phyloP scores from a whole-genome alignment of 768 basidiomycete species.

The Pleurotus platypus region DNA sequence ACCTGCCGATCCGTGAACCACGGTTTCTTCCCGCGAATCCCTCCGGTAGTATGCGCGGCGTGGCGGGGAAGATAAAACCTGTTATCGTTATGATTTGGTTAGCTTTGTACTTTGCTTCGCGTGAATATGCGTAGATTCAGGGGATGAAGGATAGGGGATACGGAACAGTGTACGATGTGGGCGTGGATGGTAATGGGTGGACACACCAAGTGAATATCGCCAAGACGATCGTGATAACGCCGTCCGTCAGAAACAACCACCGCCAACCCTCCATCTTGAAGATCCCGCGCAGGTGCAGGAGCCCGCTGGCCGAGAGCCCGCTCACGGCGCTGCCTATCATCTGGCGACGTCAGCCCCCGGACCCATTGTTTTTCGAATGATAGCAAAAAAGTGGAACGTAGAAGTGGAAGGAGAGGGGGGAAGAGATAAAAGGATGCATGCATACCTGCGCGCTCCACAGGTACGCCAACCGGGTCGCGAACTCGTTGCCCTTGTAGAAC shows the following conservation, averaged over 20 bases:
- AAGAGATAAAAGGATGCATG: neutral
- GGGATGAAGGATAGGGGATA: no score
- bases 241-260: slow-evolving; percentile 3
- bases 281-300: slow-evolving; percentile 1
- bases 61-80: slow-evolving; percentile 7
- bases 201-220: slow-evolving; percentile 6
- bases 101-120: neutral
- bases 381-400: neutral
- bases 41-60: neutral
- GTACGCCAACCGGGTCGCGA: slow-evolving; percentile 3
- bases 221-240: neutral
- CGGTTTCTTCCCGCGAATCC: neutral
- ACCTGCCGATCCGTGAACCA: slow-evolving; percentile 7
- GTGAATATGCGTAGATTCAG: no score
- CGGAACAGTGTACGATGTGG: neutral
- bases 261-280: slow-evolving; percentile 7
- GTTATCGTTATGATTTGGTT: neutral
- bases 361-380: neutral
- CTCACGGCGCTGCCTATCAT: slow-evolving; percentile 9
- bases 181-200: no score
- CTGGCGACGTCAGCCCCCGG: neutral
- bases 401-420: neutral
- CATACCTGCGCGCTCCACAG: slow-evolving; percentile 7
- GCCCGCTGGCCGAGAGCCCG: slow-evolving; percentile 4
- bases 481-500: slow-evolving; percentile 7